Percentiles rank a stretch among this genome's conserved stretches.
phyloP scores from a whole-genome alignment of 2,329 filamentous ascomycete species.

The Venturia oleaginea region DNA sequence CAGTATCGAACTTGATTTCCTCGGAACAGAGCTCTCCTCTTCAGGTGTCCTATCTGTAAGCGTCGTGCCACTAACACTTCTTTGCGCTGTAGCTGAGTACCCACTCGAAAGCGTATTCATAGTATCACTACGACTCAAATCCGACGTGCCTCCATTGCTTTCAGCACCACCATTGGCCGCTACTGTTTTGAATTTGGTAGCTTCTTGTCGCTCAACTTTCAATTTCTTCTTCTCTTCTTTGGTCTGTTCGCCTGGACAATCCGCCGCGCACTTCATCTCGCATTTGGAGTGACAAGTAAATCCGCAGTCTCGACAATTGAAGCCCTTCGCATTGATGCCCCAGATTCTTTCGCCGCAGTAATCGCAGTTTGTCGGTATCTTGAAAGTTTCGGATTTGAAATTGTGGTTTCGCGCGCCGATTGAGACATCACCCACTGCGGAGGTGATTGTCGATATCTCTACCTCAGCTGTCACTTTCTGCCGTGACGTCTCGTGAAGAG shows the following conservation, averaged over 20 bases:
- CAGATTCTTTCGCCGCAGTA: slow-evolving; percentile 94
- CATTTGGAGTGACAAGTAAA: slow-evolving; percentile 99
- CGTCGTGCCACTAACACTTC: slow-evolving; percentile 59
- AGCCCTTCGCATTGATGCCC: slow-evolving; percentile 92
- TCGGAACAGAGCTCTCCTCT: slow-evolving; percentile 29
- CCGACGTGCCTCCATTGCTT: slow-evolving; percentile 34
- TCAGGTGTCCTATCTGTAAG: slow-evolving; percentile 38
- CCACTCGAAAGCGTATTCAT: slow-evolving; percentile 67
- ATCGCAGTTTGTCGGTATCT: slow-evolving; percentile 97
- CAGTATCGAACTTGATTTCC: slow-evolving; percentile 19
- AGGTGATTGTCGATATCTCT: slow-evolving; percentile 87
- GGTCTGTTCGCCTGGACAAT: slow-evolving; percentile 85
- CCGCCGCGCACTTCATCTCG: slow-evolving; percentile 95
- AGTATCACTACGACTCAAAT: slow-evolving; percentile 70
- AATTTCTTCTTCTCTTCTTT: slow-evolving; percentile 96
- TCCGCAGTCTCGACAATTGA: slow-evolving; percentile 91
- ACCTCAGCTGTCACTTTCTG: slow-evolving; percentile 82
- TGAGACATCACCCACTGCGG: slow-evolving; percentile 83
- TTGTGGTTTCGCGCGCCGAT: slow-evolving; percentile 91
- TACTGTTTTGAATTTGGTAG: slow-evolving; percentile 49
- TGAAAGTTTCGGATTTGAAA: slow-evolving; percentile 98
- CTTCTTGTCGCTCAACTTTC: slow-evolving; percentile 75
- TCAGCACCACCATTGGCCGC: slow-evolving; percentile 35
- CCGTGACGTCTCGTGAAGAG: slow-evolving; percentile 74
- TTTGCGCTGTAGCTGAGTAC: slow-evolving; percentile 62